These are phyloP conservation scores for Rhizopus microsporus DNA, from an alignment of 371 early-diverging fungal genomes.

Conservation along the genomic window DNA sequence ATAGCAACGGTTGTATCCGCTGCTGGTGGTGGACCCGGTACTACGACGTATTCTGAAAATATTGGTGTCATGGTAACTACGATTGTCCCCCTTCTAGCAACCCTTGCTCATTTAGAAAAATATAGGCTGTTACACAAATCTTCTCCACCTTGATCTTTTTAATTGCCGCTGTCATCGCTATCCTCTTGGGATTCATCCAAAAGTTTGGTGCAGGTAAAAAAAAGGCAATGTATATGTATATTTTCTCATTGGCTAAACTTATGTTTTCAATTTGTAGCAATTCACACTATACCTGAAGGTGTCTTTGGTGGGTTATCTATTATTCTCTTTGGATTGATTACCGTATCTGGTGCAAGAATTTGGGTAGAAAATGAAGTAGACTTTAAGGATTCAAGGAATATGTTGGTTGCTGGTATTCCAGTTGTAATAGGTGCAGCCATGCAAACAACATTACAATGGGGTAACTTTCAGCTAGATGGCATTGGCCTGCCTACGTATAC, in stretches of 20 bases:
- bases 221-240: no score
- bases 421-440: conserved; percentile 49
- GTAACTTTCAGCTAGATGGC: conserved; percentile 48
- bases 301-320: conserved; percentile 62
- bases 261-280: conserved; percentile 15
- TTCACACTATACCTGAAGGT: conserved; percentile 58
- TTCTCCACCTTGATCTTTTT: conserved; percentile 59
- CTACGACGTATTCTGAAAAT: conserved; percentile 62
- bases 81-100: background rate
- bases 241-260: background rate
- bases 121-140: conserved; percentile 50
- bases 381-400: conserved; percentile 54
- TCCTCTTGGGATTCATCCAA: conserved; percentile 57
- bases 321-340: conserved; percentile 58
- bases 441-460: conserved; percentile 45
- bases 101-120: background rate
- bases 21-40: conserved; percentile 52
- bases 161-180: conserved; percentile 55
- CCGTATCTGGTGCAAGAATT: conserved; percentile 62
- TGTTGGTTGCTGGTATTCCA: conserved; percentile 55
- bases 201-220: conserved; percentile 56
- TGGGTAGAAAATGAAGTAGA: conserved; percentile 60
- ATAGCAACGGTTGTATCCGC: conserved; percentile 56
- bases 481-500: conserved; percentile 43
- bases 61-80: conserved; percentile 51